Base-by-base conservation (phyloP, 345 rosid genomes). In the Cardamine chenopodiifolia region DNA sequence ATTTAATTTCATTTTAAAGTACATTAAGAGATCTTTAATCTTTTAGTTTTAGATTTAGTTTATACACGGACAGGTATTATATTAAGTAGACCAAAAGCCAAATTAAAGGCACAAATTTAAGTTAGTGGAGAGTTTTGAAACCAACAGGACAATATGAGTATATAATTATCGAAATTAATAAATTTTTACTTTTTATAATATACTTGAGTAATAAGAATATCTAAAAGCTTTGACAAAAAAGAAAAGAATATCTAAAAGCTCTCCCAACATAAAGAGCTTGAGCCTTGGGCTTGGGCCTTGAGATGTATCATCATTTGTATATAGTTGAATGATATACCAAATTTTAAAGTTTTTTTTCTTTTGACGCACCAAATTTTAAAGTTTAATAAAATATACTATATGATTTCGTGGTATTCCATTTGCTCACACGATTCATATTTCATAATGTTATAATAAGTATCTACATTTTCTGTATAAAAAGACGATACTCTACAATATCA, bases 81-180 rank as follows among this genome's bases (percentile, higher is more conserved):
- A 47, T 23, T 71, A 47, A 29, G 75, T 71, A 9, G 60, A 22
- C 52, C 40, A 37, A 71, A 49, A 57, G 65, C 17, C 45, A 44
- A 29, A 57, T 9, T 57, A 20, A 61, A 28, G 39, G 52, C 29
- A 62, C 40, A 37, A 49, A 61, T 49, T 15, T 2, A 32, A 10
- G 35, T 60, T 71, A 61, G 75, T 61, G 75, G 68, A 61, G 39
- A 17, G 59, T 60, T 71, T 71, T 60, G 4, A 60, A 34, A 60
- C 48, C 49, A 60, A 71, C 19, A n/a, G 1, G 23, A 59, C 26
- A 59, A 47, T 8, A 42, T 32, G 18, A 23, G 48, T n/a, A 2
- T 49, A 49, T 12, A 11, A 11, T 29, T 20, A 32, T 20, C 20
- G 31, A 28, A 42, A 31, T 13, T 19, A 29, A 18, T 15, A 44